These are phyloP conservation scores for Phytophthora sojae DNA, from an alignment of 352 stramenopile genomes.

Conservation along the genomic window DNA sequence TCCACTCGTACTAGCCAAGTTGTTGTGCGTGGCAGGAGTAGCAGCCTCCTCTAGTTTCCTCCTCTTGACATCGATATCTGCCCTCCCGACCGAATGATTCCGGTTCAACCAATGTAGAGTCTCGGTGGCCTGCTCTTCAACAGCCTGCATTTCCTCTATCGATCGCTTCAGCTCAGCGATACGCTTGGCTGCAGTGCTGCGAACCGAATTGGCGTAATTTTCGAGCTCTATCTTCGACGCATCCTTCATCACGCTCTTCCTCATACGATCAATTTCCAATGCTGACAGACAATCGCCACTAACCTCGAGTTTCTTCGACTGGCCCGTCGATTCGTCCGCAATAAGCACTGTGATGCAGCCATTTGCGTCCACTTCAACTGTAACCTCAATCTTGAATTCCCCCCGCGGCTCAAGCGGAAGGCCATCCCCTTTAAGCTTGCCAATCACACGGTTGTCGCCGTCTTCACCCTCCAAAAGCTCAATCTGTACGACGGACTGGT, in stretches of 20 bases:
- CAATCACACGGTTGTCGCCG: neutral
- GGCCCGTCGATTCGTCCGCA: neutral
- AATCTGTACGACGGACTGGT: slow-evolving; percentile 1
- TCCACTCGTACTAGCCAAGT: neutral
- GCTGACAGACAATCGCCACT: neutral
- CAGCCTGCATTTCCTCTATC: neutral
- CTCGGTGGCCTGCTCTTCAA: neutral
- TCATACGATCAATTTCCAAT: slow-evolving; percentile 8
- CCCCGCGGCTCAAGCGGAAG: neutral
- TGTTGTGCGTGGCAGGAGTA: neutral
- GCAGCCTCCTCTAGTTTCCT: slow-evolving; percentile 4
- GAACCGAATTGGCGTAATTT: neutral
- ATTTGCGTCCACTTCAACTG: neutral
- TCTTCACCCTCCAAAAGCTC: slow-evolving; percentile 1
- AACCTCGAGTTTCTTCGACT: neutral
- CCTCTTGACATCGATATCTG: slow-evolving; percentile 2
- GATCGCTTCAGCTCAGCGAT: slow-evolving; percentile 4
- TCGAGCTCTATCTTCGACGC: neutral
- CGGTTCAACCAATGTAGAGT: neutral
- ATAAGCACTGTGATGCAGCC: neutral
- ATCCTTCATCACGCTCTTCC: neutral
- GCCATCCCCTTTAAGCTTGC: neutral
- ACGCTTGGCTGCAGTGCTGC: neutral
- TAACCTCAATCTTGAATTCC: slow-evolving; percentile 1
- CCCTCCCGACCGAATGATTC: neutral